phyloP scores from a whole-genome alignment of 129 eudicot species.

The Flaveria linearis region DNA sequence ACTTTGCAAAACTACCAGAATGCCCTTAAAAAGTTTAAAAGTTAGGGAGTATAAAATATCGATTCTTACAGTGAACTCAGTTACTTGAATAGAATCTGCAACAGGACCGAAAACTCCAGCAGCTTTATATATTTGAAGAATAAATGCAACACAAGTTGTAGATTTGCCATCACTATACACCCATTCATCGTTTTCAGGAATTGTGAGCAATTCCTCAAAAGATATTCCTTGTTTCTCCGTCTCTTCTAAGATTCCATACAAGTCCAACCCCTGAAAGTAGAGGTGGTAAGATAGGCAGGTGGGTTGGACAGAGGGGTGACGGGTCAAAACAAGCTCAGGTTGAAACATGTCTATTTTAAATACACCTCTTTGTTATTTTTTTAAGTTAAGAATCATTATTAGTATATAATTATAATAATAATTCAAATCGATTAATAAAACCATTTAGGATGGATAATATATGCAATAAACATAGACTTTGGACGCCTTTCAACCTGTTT shows the following conservation, averaged over 20 bases:
- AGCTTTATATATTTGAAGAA: constrained; percentile 86
- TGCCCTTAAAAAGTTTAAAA: background rate
- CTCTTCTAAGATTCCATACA: constrained; percentile 75
- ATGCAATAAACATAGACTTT: no score
- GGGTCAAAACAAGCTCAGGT: background rate
- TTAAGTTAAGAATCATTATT: background rate
- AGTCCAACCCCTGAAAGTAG: constrained; percentile 68
- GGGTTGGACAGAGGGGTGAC: background rate
- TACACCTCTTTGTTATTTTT: background rate
- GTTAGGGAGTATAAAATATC: background rate
- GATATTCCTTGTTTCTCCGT: constrained; percentile 79
- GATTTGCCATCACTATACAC: constrained; percentile 97
- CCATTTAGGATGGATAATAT: no score
- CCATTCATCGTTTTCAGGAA: constrained; percentile 98
- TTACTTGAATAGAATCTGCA: constrained; percentile 86
- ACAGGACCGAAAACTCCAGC: constrained; percentile 87
- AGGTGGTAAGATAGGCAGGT: background rate
- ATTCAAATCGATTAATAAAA: background rate
- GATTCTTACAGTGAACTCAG: constrained; percentile 88
- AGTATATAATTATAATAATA: no score
- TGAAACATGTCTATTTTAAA: no score
- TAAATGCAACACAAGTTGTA: constrained; percentile 97
- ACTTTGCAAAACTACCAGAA: background rate
- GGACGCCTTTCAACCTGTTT: no score
- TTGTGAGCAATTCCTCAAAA: constrained; percentile 88